Evolutionary conservation across 179 eudicot genomes (phyloP).

Genomic region (Actinidia chinensis): DNA sequence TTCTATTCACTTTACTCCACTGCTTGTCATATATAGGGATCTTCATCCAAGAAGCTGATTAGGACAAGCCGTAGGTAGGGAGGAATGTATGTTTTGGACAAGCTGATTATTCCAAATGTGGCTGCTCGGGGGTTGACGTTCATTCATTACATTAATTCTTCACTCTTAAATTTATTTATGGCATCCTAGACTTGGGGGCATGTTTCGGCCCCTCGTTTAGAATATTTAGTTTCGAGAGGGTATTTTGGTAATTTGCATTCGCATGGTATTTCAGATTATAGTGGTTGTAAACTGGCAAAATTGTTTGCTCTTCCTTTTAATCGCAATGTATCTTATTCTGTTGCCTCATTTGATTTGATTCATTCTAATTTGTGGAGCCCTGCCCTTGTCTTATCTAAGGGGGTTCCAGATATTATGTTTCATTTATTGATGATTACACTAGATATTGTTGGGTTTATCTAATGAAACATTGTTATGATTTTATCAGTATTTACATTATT

Average conservation of each 20-base stretch:
- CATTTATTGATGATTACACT: not conserved
- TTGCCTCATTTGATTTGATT: slow-evolving; percentile 11
- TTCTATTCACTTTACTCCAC: no score
- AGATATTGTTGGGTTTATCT: no score
- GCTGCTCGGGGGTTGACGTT: no score
- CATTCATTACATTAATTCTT: no score
- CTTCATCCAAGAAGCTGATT: slow-evolving; percentile 6
- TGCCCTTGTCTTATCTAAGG: not conserved
- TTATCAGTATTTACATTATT: not conserved
- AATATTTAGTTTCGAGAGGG: not conserved
- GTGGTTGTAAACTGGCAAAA: slow-evolving; percentile 1
- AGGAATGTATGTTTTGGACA: slow-evolving; percentile 5
- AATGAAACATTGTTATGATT: no score
- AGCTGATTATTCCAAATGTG: not conserved
- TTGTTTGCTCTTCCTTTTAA: slow-evolving; percentile 7
- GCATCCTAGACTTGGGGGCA: not conserved
- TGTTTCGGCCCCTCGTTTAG: not conserved
- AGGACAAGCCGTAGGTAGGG: not conserved
- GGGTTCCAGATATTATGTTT: slow-evolving; percentile 1
- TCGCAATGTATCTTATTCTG: not conserved
- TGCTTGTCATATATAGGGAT: no score
- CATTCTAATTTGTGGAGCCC: slow-evolving; percentile 6
- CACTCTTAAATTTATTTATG: no score
- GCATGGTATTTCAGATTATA: not conserved
- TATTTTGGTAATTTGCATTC: not conserved